phyloP scores from a whole-genome alignment of 169 alveolate species.

The Theileria parva region DNA sequence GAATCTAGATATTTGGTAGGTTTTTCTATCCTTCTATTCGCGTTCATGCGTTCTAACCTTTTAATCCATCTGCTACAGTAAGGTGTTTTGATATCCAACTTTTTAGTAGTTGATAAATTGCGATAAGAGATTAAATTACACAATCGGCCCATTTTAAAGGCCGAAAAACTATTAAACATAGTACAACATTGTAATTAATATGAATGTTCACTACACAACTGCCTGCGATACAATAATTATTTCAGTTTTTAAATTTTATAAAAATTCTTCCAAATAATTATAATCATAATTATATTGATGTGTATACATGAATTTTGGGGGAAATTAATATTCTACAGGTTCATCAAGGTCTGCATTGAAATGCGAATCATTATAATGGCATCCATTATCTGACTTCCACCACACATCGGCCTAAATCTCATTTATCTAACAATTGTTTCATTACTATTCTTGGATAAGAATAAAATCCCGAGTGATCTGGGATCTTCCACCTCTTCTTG shows the following conservation, averaged over 20 bases:
- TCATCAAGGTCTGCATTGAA: constrained; percentile 77
- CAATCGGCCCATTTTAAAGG: not conserved
- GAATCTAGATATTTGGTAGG: constrained; percentile 15
- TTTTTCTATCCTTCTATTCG: constrained; percentile 37
- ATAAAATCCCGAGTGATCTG: constrained; percentile 67
- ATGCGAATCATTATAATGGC: constrained; percentile 65
- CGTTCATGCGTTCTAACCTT: constrained; percentile 51
- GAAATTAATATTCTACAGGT: constrained; percentile 70
- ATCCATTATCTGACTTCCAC: constrained; percentile 71
- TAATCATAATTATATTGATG: not conserved
- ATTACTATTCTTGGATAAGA: constrained; percentile 78
- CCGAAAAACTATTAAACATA: not conserved
- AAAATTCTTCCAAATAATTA: not conserved
- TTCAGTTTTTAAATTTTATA: not conserved
- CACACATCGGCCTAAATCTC: constrained; percentile 75
- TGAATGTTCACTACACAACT: not conserved
- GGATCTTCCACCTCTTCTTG: constrained; percentile 77
- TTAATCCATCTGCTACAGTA: constrained; percentile 65
- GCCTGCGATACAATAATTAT: not conserved
- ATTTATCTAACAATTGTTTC: not conserved
- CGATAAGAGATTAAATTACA: not conserved
- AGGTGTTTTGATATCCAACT: constrained; percentile 28
- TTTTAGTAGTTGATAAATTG: not conserved
- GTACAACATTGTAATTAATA: not conserved
- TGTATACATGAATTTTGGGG: not conserved